Evolutionary conservation across 2,329 filamentous ascomycete genomes (phyloP).

Genomic region (Colletotrichum agaves): DNA sequence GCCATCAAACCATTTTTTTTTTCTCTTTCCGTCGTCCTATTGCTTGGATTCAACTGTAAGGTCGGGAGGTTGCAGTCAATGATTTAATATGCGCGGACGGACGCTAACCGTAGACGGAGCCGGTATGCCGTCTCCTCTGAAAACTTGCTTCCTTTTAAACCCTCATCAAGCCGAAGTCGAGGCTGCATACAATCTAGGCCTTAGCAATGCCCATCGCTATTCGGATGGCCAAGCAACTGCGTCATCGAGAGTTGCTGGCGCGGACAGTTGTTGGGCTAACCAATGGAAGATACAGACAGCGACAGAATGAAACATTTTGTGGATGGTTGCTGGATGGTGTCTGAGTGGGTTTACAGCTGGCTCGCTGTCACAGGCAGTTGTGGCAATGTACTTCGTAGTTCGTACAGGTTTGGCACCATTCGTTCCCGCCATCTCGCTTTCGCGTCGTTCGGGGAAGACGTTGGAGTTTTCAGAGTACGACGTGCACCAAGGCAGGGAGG

Average conservation of each 20-base stretch:
- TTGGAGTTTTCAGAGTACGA: conserved; percentile 1
- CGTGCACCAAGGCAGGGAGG: not conserved
- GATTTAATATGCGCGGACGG: conserved; percentile 14
- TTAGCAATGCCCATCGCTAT: conserved; percentile 22
- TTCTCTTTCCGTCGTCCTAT: not conserved
- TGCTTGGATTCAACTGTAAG: not conserved
- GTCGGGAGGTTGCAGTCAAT: conserved; percentile 1
- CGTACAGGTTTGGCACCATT: conserved; percentile 10
- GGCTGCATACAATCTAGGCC: not conserved
- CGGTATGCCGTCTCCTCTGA: conserved; percentile 6
- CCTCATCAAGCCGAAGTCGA: not conserved
- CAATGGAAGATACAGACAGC: conserved; percentile 8
- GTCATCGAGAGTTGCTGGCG: conserved; percentile 6
- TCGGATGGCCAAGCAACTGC: conserved; percentile 31
- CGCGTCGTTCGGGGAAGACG: conserved; percentile 16
- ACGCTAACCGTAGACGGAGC: conserved; percentile 4
- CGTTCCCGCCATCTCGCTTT: not conserved
- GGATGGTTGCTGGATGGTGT: conserved; percentile 11
- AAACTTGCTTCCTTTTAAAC: conserved; percentile 22
- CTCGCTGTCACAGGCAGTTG: not conserved
- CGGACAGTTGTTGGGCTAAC: conserved; percentile 4
- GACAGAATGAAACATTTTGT: conserved; percentile 33
- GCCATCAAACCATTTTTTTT: conserved; percentile 14
- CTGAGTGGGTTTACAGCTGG: not conserved
- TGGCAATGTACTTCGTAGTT: conserved; percentile 27